Base-by-base conservation (phyloP, 176 grass and related monocot species). In the Raddia distichophylla region DNA sequence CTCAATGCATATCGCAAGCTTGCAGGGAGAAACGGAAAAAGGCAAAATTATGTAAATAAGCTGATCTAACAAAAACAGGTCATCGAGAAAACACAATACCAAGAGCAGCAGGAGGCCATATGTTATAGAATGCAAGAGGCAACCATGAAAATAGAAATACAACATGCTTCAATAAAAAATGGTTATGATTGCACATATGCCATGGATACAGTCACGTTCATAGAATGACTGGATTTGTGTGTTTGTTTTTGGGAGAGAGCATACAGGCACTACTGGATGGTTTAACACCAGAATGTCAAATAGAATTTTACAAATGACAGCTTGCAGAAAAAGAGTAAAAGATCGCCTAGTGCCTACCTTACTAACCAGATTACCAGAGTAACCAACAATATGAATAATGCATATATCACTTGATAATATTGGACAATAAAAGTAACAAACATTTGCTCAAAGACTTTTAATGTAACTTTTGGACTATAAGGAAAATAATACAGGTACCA, bases 1-100 rank as follows among this genome's bases (percentile, higher is more conserved):
- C 62, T 86, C 79, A 86, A 95, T 98, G 84, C 96, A 98, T 93
- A 95, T 90, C 6, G 85, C 84, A 79, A 95, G 93, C 96, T 98
- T 91, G 8, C 50, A 85, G n/a, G 45, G 52, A 86, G 60, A 46
- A 84, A 75, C 61, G 16, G 69, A 5, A 68, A 72, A 76, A 78
- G 43, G 46, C 37, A 51, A 69, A 82, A 58, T 19, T 14, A 55
- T 65, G 71, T 91, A 54, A 76, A 76, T 75, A 83, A 18, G 8
- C 37, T 65, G 44, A 80, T 80, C 60, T 80, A 14, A 66, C 5
- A 1, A 15, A 69, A 87, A 55, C n/a, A 71, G 3, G 18, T 52
- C 37, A 15, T 22, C 20, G 43, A 71, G 67, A 71, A 71, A 59
- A 50, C 2, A 69, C 40, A 80, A 40, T 14, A 79, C 35, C 22